Percentiles rank a stretch among this genome's conserved stretches.
Conservation (phyloP, 305 asterid genomes). For the Fraxinus angustifolia region DNA sequence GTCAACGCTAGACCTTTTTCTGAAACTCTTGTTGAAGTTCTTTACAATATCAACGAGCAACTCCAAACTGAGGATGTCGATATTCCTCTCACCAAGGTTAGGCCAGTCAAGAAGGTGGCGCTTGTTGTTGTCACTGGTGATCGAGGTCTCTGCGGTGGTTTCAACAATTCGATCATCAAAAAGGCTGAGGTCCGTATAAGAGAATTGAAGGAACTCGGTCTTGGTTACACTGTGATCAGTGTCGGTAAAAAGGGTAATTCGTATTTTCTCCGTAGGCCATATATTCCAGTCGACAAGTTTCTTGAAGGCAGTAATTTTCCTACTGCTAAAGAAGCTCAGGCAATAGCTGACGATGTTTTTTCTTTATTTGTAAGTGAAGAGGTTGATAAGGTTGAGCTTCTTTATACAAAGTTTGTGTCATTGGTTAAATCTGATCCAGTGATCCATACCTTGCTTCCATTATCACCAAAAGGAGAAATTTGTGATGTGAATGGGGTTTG, state of each 20-base stretch:
- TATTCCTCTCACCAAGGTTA: slow-evolving; percentile 62
- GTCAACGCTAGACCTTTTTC: slow-evolving; percentile 62
- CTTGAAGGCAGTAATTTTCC: slow-evolving; percentile 65
- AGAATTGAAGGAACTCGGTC: slow-evolving; percentile 58
- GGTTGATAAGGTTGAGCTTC: slow-evolving; percentile 76
- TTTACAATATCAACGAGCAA: slow-evolving; percentile 85
- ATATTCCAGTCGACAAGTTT: slow-evolving; percentile 65
- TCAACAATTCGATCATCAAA: slow-evolving; percentile 58
- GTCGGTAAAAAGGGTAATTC: slow-evolving; percentile 83
- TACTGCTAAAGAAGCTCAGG: slow-evolving; percentile 89
- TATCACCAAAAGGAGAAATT: slow-evolving; percentile 75
- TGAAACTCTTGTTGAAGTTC: slow-evolving; percentile 49
- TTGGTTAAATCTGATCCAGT: slow-evolving; percentile 73
- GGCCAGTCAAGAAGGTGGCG: slow-evolving; percentile 85
- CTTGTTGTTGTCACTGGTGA: slow-evolving; percentile 88
- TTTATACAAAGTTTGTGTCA: slow-evolving; percentile 82
- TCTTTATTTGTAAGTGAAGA: slow-evolving; percentile 78
- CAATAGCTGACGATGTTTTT: slow-evolving; percentile 80
- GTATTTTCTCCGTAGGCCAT: slow-evolving; percentile 63
- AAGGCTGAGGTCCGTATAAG: slow-evolving; percentile 60
- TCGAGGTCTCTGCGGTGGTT: slow-evolving; percentile 91
- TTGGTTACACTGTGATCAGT: slow-evolving; percentile 62
- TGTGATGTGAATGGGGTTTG: slow-evolving; percentile 78
- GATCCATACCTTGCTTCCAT: slow-evolving; percentile 70
- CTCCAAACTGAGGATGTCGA: slow-evolving; percentile 73